Evolutionary conservation across 345 rosid genomes (phyloP).

Genomic region (Salix exigua): DNA sequence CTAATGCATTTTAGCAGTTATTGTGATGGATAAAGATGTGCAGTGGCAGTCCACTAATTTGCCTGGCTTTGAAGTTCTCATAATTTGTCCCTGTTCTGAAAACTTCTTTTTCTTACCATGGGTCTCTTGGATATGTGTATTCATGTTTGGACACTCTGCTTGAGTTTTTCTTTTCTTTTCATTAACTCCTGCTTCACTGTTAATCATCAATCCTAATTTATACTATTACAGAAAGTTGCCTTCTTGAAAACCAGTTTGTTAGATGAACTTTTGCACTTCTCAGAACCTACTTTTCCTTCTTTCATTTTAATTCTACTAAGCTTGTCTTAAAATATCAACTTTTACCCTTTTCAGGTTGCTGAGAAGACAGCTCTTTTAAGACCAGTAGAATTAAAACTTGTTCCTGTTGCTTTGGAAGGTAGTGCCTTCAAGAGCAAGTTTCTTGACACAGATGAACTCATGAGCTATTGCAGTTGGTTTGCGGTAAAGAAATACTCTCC

Average conservation of each 20-base stretch:
- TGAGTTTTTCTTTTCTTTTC: constrained; percentile 12
- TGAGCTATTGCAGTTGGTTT: constrained; percentile 83
- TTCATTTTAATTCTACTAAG: constrained; percentile 7
- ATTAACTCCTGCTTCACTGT: background rate
- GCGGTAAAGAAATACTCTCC: constrained; percentile 54
- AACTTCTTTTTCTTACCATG: no score
- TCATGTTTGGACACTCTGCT: background rate
- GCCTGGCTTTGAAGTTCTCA: background rate
- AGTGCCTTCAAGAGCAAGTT: constrained; percentile 93
- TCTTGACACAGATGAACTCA: constrained; percentile 84
- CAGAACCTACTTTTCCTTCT: background rate
- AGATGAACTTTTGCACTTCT: background rate
- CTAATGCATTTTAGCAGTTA: background rate
- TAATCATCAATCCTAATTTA: background rate
- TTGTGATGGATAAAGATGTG: background rate
- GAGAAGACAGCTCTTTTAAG: constrained; percentile 84
- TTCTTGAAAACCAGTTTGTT: background rate
- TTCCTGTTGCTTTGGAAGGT: constrained; percentile 87
- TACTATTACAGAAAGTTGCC: background rate
- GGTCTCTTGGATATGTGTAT: background rate
- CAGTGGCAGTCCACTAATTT: no score
- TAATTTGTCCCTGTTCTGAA: background rate
- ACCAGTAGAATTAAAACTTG: constrained; percentile 83
- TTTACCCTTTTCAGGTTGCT: constrained; percentile 60
- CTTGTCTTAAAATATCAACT: constrained; percentile 20